These are phyloP conservation scores for Colletotrichum tofieldiae DNA, from an alignment of 2,329 filamentous ascomycete genomes.

Conservation along the genomic window DNA sequence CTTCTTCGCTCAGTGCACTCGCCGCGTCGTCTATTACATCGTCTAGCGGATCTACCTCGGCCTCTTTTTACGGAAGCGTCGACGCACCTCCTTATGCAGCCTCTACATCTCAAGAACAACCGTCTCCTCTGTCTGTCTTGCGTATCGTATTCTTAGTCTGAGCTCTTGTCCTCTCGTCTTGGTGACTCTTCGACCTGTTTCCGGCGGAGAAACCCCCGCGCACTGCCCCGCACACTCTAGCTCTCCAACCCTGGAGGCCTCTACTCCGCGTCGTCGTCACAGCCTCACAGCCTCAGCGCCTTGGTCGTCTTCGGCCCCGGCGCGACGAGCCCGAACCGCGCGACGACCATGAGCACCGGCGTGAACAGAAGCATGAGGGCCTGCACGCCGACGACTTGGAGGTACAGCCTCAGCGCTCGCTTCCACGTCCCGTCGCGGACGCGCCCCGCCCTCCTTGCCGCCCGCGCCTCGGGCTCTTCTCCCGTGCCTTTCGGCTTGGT, in stretches of 20 bases:
- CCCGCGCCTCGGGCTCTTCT: not conserved
- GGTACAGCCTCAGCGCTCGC: conserved; percentile 22
- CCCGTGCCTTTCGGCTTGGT: not conserved
- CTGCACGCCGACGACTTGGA: conserved; percentile 31
- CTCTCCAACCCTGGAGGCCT: too few relatives aligned
- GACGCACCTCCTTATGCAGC: not conserved
- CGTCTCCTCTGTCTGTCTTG: not conserved
- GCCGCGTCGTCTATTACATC: not conserved
- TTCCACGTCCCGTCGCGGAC: conserved; percentile 12
- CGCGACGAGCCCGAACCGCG: conserved; percentile 33
- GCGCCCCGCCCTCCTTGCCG: not conserved
- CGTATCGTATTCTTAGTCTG: not conserved
- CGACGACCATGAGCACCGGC: conserved; percentile 34
- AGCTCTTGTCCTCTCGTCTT: not conserved
- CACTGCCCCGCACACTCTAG: too few relatives aligned
- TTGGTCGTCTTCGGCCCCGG: conserved; percentile 31
- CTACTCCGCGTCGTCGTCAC: not conserved
- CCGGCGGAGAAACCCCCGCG: not conserved
- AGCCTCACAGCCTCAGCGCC: conserved; percentile 29
- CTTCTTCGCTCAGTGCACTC: not conserved
- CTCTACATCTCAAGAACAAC: not conserved
- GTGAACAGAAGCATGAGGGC: conserved; percentile 30
- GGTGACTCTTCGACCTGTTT: not conserved
- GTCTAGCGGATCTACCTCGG: not conserved
- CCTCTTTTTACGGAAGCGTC: not conserved